Evolutionary conservation across 208 protist species (phyloP).

Genomic region (Novymonas esmeraldas): DNA sequence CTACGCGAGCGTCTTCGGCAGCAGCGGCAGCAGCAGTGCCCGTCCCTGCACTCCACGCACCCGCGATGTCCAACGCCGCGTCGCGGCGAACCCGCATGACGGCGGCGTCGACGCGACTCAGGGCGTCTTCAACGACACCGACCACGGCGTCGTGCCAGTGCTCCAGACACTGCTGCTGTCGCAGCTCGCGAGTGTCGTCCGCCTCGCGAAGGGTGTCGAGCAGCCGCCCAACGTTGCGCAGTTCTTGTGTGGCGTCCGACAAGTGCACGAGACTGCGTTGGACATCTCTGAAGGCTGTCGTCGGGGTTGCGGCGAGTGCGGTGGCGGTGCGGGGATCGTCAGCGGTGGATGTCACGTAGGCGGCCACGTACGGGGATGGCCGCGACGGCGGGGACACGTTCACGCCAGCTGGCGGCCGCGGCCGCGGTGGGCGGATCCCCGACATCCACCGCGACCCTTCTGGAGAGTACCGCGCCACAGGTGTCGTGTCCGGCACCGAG

Average conservation of each 20-base stretch:
- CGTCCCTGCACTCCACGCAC: too few species aligned
- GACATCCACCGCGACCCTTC: slow-evolving; percentile 12
- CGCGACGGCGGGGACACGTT: neutral
- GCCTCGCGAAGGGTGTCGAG: slow-evolving; percentile 49
- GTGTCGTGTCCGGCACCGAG: too few species aligned
- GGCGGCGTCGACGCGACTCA: too few species aligned
- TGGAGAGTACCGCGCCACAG: slow-evolving; percentile 3
- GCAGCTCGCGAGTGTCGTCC: slow-evolving; percentile 12
- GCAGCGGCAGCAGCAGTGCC: too few species aligned
- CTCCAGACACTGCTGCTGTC: slow-evolving; percentile 21
- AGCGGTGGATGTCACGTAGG: neutral
- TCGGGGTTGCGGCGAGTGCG: neutral
- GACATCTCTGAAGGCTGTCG: neutral
- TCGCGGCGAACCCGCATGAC: too few species aligned
- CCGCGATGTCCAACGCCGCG: too few species aligned
- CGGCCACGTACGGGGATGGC: slow-evolving; percentile 4
- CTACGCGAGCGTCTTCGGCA: too few species aligned
- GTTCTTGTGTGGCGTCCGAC: slow-evolving; percentile 30
- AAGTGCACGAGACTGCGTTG: slow-evolving; percentile 17
- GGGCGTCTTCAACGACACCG: slow-evolving; percentile 2
- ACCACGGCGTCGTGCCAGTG: slow-evolving; percentile 35
- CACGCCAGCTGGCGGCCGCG: neutral
- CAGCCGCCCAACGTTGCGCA: slow-evolving; percentile 52
- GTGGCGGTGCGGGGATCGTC: too few species aligned
- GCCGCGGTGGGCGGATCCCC: neutral